These are phyloP conservation scores for Termitomyces sp. DNA, from an alignment of 768 basidiomycete species.

Conservation along the genomic window DNA sequence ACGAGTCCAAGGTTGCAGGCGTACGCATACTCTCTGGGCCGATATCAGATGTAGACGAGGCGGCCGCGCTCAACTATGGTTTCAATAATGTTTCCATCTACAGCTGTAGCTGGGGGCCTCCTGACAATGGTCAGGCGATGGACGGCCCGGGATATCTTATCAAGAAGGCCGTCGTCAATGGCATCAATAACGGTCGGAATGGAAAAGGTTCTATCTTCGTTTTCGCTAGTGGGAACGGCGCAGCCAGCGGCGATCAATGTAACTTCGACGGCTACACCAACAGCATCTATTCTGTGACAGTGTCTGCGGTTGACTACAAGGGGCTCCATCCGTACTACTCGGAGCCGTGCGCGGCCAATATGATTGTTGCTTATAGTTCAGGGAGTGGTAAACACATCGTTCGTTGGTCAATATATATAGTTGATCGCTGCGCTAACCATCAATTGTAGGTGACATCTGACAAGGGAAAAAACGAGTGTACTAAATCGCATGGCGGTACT, in stretches of 20 bases:
- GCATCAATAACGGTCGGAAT: conserved; percentile 81
- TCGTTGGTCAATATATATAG: conserved; percentile 24
- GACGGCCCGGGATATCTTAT: conserved; percentile 91
- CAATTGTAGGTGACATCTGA: conserved; percentile 83
- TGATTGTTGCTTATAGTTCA: conserved; percentile 94
- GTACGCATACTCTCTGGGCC: conserved; percentile 93
- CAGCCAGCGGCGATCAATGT: conserved; percentile 87
- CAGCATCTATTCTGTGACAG: conserved; percentile 92
- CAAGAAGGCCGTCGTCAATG: conserved; percentile 90
- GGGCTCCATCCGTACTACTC: conserved; percentile 96
- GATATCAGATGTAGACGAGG: conserved; percentile 94
- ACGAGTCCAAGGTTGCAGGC: conserved; percentile 86
- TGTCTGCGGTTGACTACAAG: conserved; percentile 91
- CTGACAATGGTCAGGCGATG: conserved; percentile 92
- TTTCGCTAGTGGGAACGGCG: conserved; percentile 97
- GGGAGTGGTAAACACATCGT: conserved; percentile 93
- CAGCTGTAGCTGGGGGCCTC: conserved; percentile 98
- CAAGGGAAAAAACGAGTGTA: conserved; percentile 78
- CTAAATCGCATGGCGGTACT: conserved; percentile 86
- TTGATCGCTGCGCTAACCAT: conserved; percentile 11
- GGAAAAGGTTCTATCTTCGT: conserved; percentile 94
- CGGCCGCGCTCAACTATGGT: conserved; percentile 89
- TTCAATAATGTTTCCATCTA: conserved; percentile 91
- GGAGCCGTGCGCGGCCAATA: conserved; percentile 95
- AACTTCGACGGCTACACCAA: conserved; percentile 99